Percentiles rank a stretch among this genome's conserved stretches.
Conservation (phyloP, 768 basidiomycete species). For the Kockovaella imperatae region DNA sequence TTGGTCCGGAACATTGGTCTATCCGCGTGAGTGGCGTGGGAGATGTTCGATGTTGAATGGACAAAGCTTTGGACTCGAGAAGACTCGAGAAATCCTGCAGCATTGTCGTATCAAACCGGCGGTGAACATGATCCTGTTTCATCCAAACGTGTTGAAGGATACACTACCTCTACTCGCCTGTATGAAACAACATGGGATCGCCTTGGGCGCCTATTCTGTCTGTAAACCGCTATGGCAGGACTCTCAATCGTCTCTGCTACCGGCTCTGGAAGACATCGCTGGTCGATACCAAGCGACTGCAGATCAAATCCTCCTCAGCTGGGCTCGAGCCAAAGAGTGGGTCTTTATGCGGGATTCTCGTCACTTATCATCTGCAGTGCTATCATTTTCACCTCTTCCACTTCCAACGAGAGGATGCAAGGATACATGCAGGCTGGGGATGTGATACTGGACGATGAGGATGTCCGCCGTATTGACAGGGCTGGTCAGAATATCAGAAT, state of each 20-base stretch:
- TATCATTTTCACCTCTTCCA: constrained; percentile 20
- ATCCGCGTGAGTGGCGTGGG: constrained; percentile 16
- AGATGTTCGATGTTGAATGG: neutral
- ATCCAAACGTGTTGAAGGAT: constrained; percentile 12
- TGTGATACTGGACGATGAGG: constrained; percentile 20
- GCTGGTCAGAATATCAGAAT: too few species aligned
- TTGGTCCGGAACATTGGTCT: constrained; percentile 25
- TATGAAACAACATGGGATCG: constrained; percentile 14
- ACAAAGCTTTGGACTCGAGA: constrained; percentile 25
- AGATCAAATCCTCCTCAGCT: constrained; percentile 30
- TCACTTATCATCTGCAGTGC: too few species aligned
- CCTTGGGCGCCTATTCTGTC: constrained; percentile 18
- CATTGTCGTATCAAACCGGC: constrained; percentile 14
- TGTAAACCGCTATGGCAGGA: neutral
- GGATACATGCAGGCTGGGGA: constrained; percentile 18
- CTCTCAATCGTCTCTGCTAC: too few species aligned
- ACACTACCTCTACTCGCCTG: constrained; percentile 10
- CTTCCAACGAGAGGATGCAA: constrained; percentile 10
- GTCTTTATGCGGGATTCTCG: too few species aligned
- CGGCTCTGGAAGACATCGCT: too few species aligned
- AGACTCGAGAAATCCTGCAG: constrained; percentile 3
- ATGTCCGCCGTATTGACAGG: constrained; percentile 36
- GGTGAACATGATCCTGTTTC: constrained; percentile 26
- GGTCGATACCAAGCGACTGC: constrained; percentile 10
- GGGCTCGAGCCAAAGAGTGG: constrained; percentile 32